Base-by-base conservation (phyloP, 108 stramenopile species). In the Schizochytrium sp. region DNA sequence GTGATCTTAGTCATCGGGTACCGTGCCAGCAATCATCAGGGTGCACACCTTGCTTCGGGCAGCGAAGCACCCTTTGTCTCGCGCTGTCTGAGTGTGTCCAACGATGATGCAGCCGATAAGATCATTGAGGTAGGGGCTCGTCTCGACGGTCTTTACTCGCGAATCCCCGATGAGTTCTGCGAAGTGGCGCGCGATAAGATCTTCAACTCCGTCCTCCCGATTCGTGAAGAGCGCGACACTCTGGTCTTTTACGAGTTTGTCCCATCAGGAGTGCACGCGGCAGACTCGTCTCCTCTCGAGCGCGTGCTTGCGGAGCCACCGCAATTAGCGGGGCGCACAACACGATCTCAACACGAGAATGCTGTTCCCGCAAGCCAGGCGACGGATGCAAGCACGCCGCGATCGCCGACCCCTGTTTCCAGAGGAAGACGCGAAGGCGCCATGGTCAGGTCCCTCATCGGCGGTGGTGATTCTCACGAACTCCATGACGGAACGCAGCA, bases 181-280 rank as follows among this genome's bases (percentile, higher is more conserved):
- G 72, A 83, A 16, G 72, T 0, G 5, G 72, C 72, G 44, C 72
- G 72, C 51, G 72, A 83, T 2, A 83, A 83, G 3, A 83, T 83
- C 51, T 83, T 21, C 72, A 83, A 83, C 72, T 83, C 72, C 10
- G 72, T 83, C 48, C 72, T 83, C 8, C 72, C 72, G 16, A 23
- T 83, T 3, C 72, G 72, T n/a, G 72, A 83, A n/a, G 72, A 83
- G 72, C 72, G 72, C 72, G 72, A 83, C 51, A 21, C 72, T 23
- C 21, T 83, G 44, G 72, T 83, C 10, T 83, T 83, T 83, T 83
- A 83, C 2, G 72, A 83, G 72, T 83, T 83, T 23, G n/a, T 83
- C 3, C 72, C 72, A 6, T 21, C 72, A 10, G 72, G 72, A 10
- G 72, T 83, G 8, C 72, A 83, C 51, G 72, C 72, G n/a, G 72